A percentile compares a stretch with the other conserved stretches of the same genome.
Evolutionary conservation across 495 filamentous ascomycete species (phyloP).

Genomic region (Neurospora sp.): DNA sequence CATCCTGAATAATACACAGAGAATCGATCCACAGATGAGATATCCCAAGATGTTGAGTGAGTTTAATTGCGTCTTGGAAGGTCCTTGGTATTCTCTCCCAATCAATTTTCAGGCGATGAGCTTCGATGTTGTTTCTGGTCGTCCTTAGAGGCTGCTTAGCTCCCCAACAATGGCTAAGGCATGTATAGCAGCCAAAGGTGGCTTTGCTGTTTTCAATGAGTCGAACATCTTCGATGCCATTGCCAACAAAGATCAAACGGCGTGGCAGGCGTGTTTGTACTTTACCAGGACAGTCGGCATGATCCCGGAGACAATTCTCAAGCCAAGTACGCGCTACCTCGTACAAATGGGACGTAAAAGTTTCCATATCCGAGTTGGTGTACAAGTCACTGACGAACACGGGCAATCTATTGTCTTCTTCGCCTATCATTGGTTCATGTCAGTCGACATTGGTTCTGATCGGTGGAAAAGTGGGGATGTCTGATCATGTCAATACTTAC

Average conservation of each 20-base stretch:
- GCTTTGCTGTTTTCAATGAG: neutral
- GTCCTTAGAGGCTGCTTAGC: neutral
- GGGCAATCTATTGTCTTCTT: too few relatives aligned
- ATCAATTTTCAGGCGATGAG: neutral
- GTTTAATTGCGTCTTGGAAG: conserved; percentile 1
- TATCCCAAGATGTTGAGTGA: neutral
- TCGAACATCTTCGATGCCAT: neutral
- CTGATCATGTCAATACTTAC: too few relatives aligned
- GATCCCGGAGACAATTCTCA: rapidly evolving
- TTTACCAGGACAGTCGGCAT: neutral
- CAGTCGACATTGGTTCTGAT: too few relatives aligned
- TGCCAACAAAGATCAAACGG: neutral
- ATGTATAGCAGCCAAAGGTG: neutral
- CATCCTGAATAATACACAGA: neutral
- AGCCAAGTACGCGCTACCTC: too few relatives aligned
- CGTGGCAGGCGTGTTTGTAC: neutral
- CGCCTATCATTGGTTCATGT: too few relatives aligned
- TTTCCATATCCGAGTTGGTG: too few relatives aligned
- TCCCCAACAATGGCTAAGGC: conserved; percentile 4
- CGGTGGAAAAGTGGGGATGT: too few relatives aligned
- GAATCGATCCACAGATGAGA: conserved; percentile 1
- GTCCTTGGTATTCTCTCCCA: neutral
- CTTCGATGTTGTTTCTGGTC: neutral
- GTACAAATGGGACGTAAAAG: too few relatives aligned
- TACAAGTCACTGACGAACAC: too few relatives aligned